Conservation (phyloP, 352 stramenopile genomes). For the Saprolegnia diclina region DNA sequence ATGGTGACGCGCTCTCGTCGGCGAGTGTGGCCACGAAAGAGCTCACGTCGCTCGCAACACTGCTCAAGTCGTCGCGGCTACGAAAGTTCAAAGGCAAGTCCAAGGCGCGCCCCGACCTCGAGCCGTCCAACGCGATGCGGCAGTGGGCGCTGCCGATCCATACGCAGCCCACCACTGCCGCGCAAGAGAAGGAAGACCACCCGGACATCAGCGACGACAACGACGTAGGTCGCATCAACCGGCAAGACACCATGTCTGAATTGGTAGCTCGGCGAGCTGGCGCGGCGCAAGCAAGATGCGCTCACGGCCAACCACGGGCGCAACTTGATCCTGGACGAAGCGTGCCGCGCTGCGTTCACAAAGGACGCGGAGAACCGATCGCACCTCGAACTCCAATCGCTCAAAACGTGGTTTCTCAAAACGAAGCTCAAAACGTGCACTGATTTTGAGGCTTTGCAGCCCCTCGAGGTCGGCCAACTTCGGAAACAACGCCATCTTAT, state of each 20-base stretch:
- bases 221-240: not conserved
- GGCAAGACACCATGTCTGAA: not conserved
- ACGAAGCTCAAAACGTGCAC: slow-evolving; percentile 72
- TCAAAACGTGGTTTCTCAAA: slow-evolving; percentile 69
- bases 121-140: slow-evolving; percentile 9
- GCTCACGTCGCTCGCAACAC: not conserved
- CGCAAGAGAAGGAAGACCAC: not conserved
- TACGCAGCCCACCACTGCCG: not conserved
- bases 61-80: not conserved
- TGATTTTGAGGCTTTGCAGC: slow-evolving; percentile 56
- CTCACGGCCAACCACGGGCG: slow-evolving; percentile 38
- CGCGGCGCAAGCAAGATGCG: not conserved
- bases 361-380: slow-evolving; percentile 50
- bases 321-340: slow-evolving; percentile 63
- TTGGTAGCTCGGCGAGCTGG: not conserved
- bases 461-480: slow-evolving; percentile 29
- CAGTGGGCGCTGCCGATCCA: slow-evolving; percentile 4
- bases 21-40: not conserved
- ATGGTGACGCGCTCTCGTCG: not conserved
- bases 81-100: slow-evolving; percentile 7
- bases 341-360: slow-evolving; percentile 50
- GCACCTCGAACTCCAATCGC: slow-evolving; percentile 47
- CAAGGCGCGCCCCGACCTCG: not conserved
- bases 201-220: slow-evolving; percentile 1
- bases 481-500: too few species aligned